Percentiles rank a stretch among this genome's conserved stretches.
Evolutionary conservation across 352 stramenopile genomes (phyloP).

Genomic region (Phytophthora agathidicida): DNA sequence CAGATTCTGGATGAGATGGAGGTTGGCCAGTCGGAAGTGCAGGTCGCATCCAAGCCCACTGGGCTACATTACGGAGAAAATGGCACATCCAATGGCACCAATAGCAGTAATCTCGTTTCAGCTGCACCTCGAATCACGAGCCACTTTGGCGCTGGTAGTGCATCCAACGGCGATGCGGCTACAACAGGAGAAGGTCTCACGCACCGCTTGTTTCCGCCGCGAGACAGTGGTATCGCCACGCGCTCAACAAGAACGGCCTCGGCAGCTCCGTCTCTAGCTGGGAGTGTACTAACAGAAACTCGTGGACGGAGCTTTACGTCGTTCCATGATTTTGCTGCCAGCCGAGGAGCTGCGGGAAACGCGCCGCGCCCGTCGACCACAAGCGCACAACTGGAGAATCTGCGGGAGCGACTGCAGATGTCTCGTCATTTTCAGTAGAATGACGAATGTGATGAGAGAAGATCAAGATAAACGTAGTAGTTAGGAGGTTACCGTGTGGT

Average conservation of each 20-base stretch:
- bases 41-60: slow-evolving; percentile 23
- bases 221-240: slow-evolving; percentile 8
- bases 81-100: slow-evolving; percentile 10
- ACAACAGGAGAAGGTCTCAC: slow-evolving; percentile 44
- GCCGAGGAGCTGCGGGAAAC: slow-evolving; percentile 24
- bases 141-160: slow-evolving; percentile 19
- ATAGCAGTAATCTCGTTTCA: slow-evolving; percentile 20
- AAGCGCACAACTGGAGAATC: slow-evolving; percentile 29
- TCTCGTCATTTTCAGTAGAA: slow-evolving; percentile 37
- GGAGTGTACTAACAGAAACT: slow-evolving; percentile 11
- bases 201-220: slow-evolving; percentile 52
- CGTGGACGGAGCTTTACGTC: slow-evolving; percentile 58
- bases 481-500: slow-evolving; percentile 9
- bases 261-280: slow-evolving; percentile 16
- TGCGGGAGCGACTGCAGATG: slow-evolving; percentile 41
- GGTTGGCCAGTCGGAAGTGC: slow-evolving; percentile 24
- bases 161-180: slow-evolving; percentile 5
- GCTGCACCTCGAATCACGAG: slow-evolving; percentile 21
- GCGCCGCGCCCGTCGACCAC: slow-evolving; percentile 24
- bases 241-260: slow-evolving; percentile 28
- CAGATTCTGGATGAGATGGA: slow-evolving; percentile 54
- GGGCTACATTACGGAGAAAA: slow-evolving; percentile 23
- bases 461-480: slow-evolving; percentile 1
- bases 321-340: slow-evolving; percentile 47
- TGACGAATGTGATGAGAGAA: neutral